Evolutionary conservation across 2,329 filamentous ascomycete species (phyloP).

Genomic region (Fusarium anthophilum): DNA sequence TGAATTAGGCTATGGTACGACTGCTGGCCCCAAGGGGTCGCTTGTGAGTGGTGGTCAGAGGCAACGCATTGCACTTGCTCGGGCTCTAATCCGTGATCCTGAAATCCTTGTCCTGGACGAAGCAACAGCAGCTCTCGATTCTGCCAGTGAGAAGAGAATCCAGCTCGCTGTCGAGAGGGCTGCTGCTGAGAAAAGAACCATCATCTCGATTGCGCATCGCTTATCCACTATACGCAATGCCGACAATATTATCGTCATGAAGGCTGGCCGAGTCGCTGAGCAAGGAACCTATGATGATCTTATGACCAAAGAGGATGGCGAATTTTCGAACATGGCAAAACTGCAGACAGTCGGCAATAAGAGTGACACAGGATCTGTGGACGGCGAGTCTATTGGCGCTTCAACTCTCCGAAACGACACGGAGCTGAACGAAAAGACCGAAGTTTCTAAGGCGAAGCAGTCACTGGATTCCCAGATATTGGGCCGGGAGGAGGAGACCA

Average conservation of each 20-base stretch:
- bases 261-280: conserved; percentile 67
- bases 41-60: conserved; percentile 68
- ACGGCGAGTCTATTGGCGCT: conserved; percentile 33
- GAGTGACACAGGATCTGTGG: conserved; percentile 40
- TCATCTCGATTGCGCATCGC: conserved; percentile 72
- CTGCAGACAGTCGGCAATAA: conserved; percentile 50
- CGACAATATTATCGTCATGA: conserved; percentile 74
- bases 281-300: conserved; percentile 70
- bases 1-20: conserved; percentile 62
- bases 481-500: neutral
- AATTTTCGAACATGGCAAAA: conserved; percentile 63
- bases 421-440: conserved; percentile 12
- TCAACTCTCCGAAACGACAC: conserved; percentile 25
- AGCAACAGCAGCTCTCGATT: conserved; percentile 68
- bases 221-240: conserved; percentile 70
- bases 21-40: conserved; percentile 63
- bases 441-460: conserved; percentile 11
- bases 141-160: conserved; percentile 65
- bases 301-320: conserved; percentile 56
- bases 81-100: conserved; percentile 65
- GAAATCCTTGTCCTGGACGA: conserved; percentile 68
- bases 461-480: neutral
- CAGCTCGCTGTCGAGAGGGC: conserved; percentile 55
- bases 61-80: conserved; percentile 66
- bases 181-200: conserved; percentile 64